Base-by-base conservation (phyloP, 1,284 basidiomycete genomes). In the Polyporus tsugae region DNA sequence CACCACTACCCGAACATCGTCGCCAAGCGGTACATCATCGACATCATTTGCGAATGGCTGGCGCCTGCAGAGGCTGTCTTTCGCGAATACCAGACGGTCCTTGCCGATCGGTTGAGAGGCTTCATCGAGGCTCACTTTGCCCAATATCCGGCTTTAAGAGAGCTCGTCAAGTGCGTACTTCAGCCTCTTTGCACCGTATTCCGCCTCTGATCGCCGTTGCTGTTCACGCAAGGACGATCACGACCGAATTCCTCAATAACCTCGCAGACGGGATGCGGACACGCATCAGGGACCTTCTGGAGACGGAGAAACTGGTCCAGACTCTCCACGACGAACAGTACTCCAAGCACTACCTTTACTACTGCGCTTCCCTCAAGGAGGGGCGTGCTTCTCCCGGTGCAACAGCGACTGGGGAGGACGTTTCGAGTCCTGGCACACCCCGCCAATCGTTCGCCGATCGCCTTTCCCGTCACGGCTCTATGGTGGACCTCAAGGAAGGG, bases 1-100 rank as follows among this genome's bases (percentile, higher is more conserved):
- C 87, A 85, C n/a, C 85, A 87, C 69, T 88, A 85, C 68, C 91
- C 91, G 0, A 93, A 90, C 71, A 80, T 86, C 0, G 89, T 91
- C 0, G 86, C 87, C 41, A 74, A 82, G 9, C 68, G 75, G 0
- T 87, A 86, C 60, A 90, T 94, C 59, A 68, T 76, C 2, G 68
- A 77, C 1, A 77, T 87, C 35, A 83, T 85, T 10, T 64, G 77
- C 22, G 70, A 81, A 60, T 93, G 92, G 92, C 71, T 70, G 2
- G 63, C 29, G 0, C 88, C 91, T 0, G 82, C 87, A 0, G 75
- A 81, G 15, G 38, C 74, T 0, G 82, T 91, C n/a, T 89, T 89
- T 68, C 82, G 85, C 0, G 66, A 77, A 0, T 81, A 88, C 0
- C 79, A 84, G 55, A 67, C 60, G 0, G 79, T 83, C 2, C 74